These are phyloP conservation scores for Magnusiomyces fungicola DNA, from an alignment of 1,139 yeast genomes.

Conservation along the genomic window DNA sequence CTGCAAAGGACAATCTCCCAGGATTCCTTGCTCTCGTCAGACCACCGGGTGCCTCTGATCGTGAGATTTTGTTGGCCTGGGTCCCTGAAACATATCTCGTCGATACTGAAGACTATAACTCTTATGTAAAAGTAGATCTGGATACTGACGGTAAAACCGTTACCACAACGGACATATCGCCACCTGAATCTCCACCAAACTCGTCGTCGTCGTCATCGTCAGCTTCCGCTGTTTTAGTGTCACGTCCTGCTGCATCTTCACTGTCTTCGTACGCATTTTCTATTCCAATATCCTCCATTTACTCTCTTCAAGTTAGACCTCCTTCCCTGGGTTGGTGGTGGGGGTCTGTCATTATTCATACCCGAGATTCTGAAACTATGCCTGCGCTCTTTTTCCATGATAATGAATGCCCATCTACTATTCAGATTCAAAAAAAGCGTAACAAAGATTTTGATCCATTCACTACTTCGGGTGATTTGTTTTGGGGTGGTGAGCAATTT, in stretches of 20 bases:
- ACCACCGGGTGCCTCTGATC: slow-evolving; percentile 44
- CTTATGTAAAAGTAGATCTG: slow-evolving; percentile 49
- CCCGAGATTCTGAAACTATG: slow-evolving; percentile 57
- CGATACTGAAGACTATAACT: slow-evolving; percentile 41
- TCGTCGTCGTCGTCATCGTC: slow-evolving; percentile 32
- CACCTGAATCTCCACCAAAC: slow-evolving; percentile 46
- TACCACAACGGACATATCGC: slow-evolving; percentile 21
- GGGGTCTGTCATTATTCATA: slow-evolving; percentile 74
- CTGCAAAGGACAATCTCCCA: slow-evolving; percentile 64
- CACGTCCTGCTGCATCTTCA: slow-evolving; percentile 47
- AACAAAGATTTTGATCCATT: slow-evolving; percentile 71
- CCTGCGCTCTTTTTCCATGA: slow-evolving; percentile 93
- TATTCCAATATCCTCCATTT: slow-evolving; percentile 51
- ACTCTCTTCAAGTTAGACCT: slow-evolving; percentile 72
- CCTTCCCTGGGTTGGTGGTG: slow-evolving; percentile 89
- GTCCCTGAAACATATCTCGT: slow-evolving; percentile 57
- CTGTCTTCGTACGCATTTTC: slow-evolving; percentile 61
- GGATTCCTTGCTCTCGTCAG: slow-evolving; percentile 66
- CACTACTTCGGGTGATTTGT: slow-evolving; percentile 50
- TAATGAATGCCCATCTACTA: slow-evolving; percentile 71
- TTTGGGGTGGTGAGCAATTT: slow-evolving; percentile 91
- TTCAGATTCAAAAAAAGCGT: slow-evolving; percentile 49
- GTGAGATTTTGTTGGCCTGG: slow-evolving; percentile 64
- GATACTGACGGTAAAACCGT: slow-evolving; percentile 26
- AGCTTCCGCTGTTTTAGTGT: slow-evolving; percentile 34